Evolutionary conservation across 768 basidiomycete species (phyloP).

Genomic region (Suillus luteus): DNA sequence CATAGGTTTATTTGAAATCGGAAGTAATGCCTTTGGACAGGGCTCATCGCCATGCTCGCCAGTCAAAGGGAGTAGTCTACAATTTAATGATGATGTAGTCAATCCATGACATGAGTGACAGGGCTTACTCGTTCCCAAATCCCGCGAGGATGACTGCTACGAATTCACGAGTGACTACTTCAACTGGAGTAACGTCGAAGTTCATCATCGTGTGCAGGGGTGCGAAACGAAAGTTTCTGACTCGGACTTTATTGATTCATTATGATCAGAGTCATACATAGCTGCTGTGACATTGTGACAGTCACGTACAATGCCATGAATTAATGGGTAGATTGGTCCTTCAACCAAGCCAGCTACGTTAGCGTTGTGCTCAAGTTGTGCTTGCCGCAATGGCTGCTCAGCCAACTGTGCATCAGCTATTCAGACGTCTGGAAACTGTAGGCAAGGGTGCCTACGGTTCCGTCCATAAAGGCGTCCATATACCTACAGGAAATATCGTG

Average conservation of each 20-base stretch:
- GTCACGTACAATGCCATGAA: background rate
- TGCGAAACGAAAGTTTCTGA: background rate
- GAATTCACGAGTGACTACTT: constrained; percentile 71
- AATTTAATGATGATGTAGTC: constrained; percentile 17
- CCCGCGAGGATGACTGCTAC: constrained; percentile 87
- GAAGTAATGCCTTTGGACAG: constrained; percentile 85
- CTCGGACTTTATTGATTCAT: background rate
- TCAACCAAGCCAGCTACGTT: background rate
- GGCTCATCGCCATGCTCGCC: constrained; percentile 78
- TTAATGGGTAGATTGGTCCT: background rate
- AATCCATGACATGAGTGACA: background rate
- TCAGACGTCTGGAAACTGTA: constrained; percentile 85
- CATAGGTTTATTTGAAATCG: constrained; percentile 86
- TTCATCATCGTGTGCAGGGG: constrained; percentile 47
- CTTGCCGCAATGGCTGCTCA: constrained; percentile 39
- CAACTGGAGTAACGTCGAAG: constrained; percentile 55
- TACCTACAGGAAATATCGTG: constrained; percentile 83
- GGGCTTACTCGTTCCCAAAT: constrained; percentile 83
- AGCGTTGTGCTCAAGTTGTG: background rate
- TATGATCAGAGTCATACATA: background rate
- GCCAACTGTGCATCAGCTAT: constrained; percentile 74
- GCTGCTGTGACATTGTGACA: constrained; percentile 2
- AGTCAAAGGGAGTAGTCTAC: constrained; percentile 73
- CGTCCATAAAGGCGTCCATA: constrained; percentile 88
- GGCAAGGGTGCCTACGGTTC: constrained; percentile 97